These are phyloP conservation scores for Penicillium aurantiogriseum DNA, from an alignment of 2,329 filamentous ascomycete species.

Conservation along the genomic window DNA sequence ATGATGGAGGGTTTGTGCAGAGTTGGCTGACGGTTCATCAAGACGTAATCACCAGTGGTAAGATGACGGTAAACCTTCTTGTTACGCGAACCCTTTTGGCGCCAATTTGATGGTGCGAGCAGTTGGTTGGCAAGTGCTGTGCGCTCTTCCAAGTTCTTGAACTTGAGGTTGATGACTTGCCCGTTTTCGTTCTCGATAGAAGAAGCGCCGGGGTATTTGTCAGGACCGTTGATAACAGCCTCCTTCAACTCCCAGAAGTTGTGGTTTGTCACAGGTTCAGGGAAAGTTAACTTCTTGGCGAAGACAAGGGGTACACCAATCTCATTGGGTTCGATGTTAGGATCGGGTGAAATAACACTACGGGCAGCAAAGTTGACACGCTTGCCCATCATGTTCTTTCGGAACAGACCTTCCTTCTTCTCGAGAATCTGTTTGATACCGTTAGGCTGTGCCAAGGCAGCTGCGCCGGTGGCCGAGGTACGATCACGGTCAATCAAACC, in stretches of 20 bases:
- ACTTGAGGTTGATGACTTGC: constrained; percentile 80
- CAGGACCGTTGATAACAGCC: constrained; percentile 89
- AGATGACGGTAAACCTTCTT: constrained; percentile 97
- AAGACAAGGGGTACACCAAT: constrained; percentile 99
- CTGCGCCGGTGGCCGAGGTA: constrained; percentile 75
- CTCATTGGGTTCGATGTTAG: constrained; percentile 98
- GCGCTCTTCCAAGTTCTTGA: constrained; percentile 84
- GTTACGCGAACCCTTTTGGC: constrained; percentile 72
- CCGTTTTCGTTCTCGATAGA: constrained; percentile 96
- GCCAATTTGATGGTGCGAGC: constrained; percentile 75
- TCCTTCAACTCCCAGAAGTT: constrained; percentile 96
- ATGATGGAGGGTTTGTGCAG: constrained; percentile 99
- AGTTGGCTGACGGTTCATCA: constrained; percentile 98
- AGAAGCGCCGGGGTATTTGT: constrained; percentile 90
- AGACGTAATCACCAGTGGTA: constrained; percentile 91
- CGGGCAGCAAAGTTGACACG: constrained; percentile 97
- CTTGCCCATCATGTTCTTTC: constrained; percentile 99
- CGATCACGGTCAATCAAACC: constrained; percentile 87
- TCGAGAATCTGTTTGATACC: constrained; percentile 97
- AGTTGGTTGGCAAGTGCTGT: constrained; percentile 89
- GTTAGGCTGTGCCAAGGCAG: constrained; percentile 76
- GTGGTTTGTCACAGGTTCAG: constrained; percentile 94
- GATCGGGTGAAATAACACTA: constrained; percentile 96
- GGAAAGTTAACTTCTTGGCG: constrained; percentile 91
- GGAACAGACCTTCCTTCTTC: constrained; percentile 97